Base-by-base conservation (phyloP, 2,329 filamentous ascomycete species). In the Diaporthe citriasiana region DNA sequence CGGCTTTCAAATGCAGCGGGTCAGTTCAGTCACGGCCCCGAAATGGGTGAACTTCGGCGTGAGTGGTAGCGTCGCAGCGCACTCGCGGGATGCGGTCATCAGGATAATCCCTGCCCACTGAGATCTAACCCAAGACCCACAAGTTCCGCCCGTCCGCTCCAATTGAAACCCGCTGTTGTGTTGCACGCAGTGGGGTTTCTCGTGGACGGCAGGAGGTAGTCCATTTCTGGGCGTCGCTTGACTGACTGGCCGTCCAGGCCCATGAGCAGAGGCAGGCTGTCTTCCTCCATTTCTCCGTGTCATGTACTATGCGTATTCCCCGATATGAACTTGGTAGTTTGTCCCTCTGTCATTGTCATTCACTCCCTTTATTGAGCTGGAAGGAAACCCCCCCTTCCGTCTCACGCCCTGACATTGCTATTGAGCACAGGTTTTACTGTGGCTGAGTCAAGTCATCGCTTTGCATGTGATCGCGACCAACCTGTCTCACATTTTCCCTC, bases 131-230 rank as follows among this genome's bases (percentile, higher is more conserved):
- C 47, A 63, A 68, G 19, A 57, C 51, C 50, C 57, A 57, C n/a
- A 66, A 72, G 73, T 50, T 74, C 73, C 73, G 57, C 66, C 73
- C 35, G 73, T 74, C 70, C 73, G 73, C 33, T 65, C 73, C 73
- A 74, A 74, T 74, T 25, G 70, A 40, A 55, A 17, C 12, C 15
- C 27, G 35, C 45, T 19, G 30, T n/a, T 27, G 13, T 47, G 45
- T 45, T 35, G 59, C 35, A 57, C 15, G 47, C 56, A 59, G 72
- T 63, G 71, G 71, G 55, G 45, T 35, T 30, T 40, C 40, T 63
- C 30, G 55, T 25, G 33, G 70, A 38, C 7, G 45, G 33, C 53
- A 66, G 19, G 33, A 56, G 53, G 59, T 53, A 68, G 40, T 56
- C 35, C 40, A 50, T 35, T 56, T 38, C 27, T 69, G 27, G 27